Evolutionary conservation across 2,329 filamentous ascomycete species (phyloP).

Genomic region (Exophiala xenobiotica): DNA sequence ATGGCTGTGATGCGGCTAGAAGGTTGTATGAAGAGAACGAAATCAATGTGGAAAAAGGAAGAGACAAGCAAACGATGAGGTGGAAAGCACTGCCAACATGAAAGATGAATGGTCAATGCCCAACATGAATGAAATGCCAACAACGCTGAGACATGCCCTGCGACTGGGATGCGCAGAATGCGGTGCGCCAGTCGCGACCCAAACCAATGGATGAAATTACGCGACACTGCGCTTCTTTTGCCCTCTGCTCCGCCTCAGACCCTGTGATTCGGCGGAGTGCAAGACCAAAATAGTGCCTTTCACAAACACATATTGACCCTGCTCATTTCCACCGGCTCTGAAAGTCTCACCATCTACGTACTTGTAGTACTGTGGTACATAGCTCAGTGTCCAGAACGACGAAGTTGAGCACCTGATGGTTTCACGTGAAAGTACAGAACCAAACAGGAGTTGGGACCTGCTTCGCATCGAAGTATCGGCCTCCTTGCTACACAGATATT

Average conservation of each 20-base stretch:
- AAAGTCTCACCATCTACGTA: background rate
- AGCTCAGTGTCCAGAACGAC: too few species aligned
- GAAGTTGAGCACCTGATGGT: too few species aligned
- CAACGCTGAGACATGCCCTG: background rate
- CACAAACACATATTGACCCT: background rate
- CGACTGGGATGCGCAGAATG: background rate
- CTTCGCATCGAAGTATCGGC: too few species aligned
- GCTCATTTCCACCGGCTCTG: background rate
- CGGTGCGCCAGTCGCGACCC: background rate
- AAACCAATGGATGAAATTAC: too few species aligned
- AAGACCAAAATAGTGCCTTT: background rate
- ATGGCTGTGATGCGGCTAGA: slow-evolving; percentile 8
- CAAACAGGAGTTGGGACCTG: too few species aligned
- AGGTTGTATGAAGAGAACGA: background rate
- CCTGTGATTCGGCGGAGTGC: background rate
- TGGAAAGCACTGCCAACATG: background rate
- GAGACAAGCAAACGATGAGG: background rate
- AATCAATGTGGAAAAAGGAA: background rate
- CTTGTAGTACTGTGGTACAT: too few species aligned
- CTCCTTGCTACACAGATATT: too few species aligned
- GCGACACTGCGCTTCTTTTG: background rate
- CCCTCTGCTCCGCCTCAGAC: background rate
- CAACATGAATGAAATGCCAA: background rate
- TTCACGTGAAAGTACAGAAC: too few species aligned
- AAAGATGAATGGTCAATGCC: background rate